Conservation (phyloP, 495 filamentous ascomycete species). For the Penicillium malachiteum region DNA sequence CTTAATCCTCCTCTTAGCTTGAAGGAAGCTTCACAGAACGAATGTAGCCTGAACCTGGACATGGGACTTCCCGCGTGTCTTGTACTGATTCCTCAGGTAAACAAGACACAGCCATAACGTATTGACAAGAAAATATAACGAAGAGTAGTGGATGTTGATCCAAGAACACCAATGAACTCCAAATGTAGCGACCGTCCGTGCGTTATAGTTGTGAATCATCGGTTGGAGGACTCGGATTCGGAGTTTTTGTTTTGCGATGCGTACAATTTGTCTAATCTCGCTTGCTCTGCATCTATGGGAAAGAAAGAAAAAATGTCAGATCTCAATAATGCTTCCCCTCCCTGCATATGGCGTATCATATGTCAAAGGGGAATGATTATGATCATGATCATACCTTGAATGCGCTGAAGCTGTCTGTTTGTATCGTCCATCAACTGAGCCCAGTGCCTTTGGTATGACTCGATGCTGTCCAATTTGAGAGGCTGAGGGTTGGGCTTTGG, state of each 20-base stretch:
- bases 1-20: too few species aligned
- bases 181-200: slow-evolving; percentile 1
- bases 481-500: slow-evolving; percentile 6
- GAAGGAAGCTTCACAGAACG: neutral
- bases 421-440: slow-evolving; percentile 27
- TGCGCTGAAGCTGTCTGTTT: slow-evolving; percentile 22
- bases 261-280: neutral
- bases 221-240: slow-evolving; percentile 3
- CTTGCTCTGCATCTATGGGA: slow-evolving; percentile 14
- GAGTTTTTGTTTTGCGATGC: too few species aligned
- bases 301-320: slow-evolving; percentile 7
- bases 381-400: slow-evolving; percentile 22
- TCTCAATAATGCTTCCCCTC: neutral
- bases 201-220: slow-evolving; percentile 1
- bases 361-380: neutral
- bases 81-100: neutral
- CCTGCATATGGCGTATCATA: slow-evolving; percentile 20
- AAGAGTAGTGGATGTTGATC: neutral
- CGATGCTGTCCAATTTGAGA: slow-evolving; percentile 8
- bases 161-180: neutral
- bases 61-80: neutral
- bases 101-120: neutral
- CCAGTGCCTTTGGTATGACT: slow-evolving; percentile 26
- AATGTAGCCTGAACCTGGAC: neutral
- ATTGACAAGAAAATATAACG: slow-evolving; percentile 3